These are phyloP conservation scores for Leishmania aethiopica DNA, from an alignment of 208 protist genomes.

Conservation along the genomic window DNA sequence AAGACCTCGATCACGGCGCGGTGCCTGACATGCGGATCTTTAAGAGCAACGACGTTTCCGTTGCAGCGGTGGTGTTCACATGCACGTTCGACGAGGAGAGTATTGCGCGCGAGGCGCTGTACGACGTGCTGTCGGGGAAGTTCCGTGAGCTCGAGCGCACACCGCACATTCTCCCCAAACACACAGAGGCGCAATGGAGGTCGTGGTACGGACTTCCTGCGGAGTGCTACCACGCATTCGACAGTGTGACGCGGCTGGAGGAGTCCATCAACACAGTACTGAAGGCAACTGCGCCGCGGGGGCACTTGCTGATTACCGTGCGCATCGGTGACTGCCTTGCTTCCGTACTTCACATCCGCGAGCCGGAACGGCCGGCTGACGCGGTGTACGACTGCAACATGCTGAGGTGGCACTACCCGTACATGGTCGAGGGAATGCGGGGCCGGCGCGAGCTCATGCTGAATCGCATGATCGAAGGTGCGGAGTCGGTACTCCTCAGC, in stretches of 20 bases:
- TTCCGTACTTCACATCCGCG: conserved; percentile 73
- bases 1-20: conserved; percentile 30
- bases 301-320: conserved; percentile 86
- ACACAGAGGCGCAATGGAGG: conserved; percentile 50
- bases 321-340: conserved; percentile 87
- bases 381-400: conserved; percentile 81
- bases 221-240: conserved; percentile 64
- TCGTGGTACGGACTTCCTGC: conserved; percentile 72
- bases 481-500: conserved; percentile 71
- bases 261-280: conserved; percentile 76
- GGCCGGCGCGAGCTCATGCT: conserved; percentile 75
- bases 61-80: conserved; percentile 84
- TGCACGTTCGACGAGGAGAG: conserved; percentile 66
- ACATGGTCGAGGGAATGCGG: conserved; percentile 63
- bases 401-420: conserved; percentile 90
- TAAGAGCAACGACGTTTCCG: conserved; percentile 80
- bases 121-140: conserved; percentile 53
- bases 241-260: conserved; percentile 75
- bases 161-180: conserved; percentile 56
- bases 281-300: conserved; percentile 41
- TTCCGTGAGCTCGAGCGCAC: conserved; percentile 35
- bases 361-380: conserved; percentile 70
- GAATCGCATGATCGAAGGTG: conserved; percentile 80
- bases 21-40: conserved; percentile 64
- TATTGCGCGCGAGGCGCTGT: conserved; percentile 60